Base-by-base conservation (phyloP, 2,329 filamentous ascomycete genomes). In the Colletotrichum musicola region DNA sequence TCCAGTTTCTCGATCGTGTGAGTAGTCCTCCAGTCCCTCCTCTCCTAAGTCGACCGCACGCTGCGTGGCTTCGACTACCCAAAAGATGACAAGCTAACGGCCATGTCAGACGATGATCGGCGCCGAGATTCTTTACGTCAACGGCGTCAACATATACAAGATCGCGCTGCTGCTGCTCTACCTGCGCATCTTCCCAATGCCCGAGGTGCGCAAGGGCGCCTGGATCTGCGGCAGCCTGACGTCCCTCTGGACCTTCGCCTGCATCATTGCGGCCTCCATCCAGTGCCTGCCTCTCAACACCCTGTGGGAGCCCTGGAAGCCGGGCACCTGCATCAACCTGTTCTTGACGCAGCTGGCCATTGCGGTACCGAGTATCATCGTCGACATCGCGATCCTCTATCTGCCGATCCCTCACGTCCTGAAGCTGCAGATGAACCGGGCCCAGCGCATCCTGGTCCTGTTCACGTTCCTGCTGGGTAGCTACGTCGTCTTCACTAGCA, bases 111-210 rank as follows among this genome's bases (percentile, higher is more conserved):
- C 35, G 4, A 66, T 69, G 62, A 61, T 69, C 4, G 66, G 66
- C 16, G 66, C 66, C 2, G 66, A 69, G 35, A 65, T 69, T 16
- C 27, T 69, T 13, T 69, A 69, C n/a, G 62, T 69, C 62, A 69
- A 69, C 25, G 66, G 66, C 44, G 66, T 69, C 49, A 69, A 69
- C 18, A 50, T 69, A 4, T 69, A 69, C 62, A 83, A 83, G 69
- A 71, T 82, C 6, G 80, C 81, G 1, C 71, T 84, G 10, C 70
- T 83, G 4, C 75, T 80, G 50, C 81, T 84, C 66, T 84, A 83
- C 61, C 73, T 82, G 4, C 75, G 78, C 30, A 81, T 84, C 57
- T 84, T 84, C 42, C 79, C 81, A 0, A 74, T 74, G 0, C 71
- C 54, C 3, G 66, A 51, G 1, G 78, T 81, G 16, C 75, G 76